These are phyloP conservation scores for Solanum sejunctum DNA, from an alignment of 257 asterid genomes.

Conservation along the genomic window DNA sequence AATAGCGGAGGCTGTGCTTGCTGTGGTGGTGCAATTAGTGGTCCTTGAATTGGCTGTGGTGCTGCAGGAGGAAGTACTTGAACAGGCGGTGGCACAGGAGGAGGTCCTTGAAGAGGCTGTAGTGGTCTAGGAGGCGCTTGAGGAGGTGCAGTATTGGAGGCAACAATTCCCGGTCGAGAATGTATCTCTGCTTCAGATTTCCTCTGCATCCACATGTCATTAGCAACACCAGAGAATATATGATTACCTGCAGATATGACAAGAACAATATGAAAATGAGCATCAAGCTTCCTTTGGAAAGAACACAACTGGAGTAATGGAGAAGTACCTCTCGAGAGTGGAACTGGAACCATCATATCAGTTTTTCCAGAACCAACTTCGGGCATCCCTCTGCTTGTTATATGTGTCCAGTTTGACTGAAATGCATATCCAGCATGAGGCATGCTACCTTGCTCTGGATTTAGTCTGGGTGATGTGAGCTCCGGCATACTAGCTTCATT, in stretches of 20 bases:
- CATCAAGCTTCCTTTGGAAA: background rate
- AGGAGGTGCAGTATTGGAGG: slow-evolving; percentile 26
- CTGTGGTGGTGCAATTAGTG: slow-evolving; percentile 43
- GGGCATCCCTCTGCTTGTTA: slow-evolving; percentile 26
- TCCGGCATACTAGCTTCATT: slow-evolving; percentile 37
- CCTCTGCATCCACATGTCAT: slow-evolving; percentile 25
- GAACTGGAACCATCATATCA: slow-evolving; percentile 15
- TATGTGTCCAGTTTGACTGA: slow-evolving; percentile 50
- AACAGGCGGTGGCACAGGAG: slow-evolving; percentile 24
- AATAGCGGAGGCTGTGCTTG: slow-evolving; percentile 45
- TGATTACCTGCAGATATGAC: slow-evolving; percentile 9
- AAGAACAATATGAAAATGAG: background rate
- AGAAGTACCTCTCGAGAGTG: slow-evolving; percentile 18
- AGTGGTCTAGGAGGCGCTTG: slow-evolving; percentile 44
- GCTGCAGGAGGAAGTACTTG: slow-evolving; percentile 24
- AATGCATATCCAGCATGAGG: slow-evolving; percentile 35
- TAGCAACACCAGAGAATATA: slow-evolving; percentile 14
- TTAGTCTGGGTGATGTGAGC: slow-evolving; percentile 62
- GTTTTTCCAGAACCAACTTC: slow-evolving; percentile 30
- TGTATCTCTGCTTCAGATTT: slow-evolving; percentile 40
- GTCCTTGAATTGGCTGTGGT: slow-evolving; percentile 42
- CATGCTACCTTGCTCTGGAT: slow-evolving; percentile 47
- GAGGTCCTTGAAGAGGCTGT: slow-evolving; percentile 42
- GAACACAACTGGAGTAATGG: background rate
- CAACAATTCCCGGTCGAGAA: slow-evolving; percentile 33